Base-by-base conservation (phyloP, 805 yeast species). In the Lachancea nothofagi region DNA sequence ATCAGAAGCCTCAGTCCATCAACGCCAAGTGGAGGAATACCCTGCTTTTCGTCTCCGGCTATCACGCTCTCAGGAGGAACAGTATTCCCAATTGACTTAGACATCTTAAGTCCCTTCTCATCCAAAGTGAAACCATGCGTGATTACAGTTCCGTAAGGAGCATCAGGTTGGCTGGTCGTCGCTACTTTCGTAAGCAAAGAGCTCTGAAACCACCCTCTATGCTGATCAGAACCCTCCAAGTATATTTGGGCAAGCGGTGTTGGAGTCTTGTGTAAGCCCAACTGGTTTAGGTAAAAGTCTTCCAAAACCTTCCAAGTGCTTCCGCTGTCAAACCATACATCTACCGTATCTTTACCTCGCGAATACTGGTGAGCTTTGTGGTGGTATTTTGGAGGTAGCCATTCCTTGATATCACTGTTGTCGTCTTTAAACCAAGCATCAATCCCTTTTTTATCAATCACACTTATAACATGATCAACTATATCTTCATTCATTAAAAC, bases 271-370 rank as follows among this genome's bases (percentile, higher is more conserved):
- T 54, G 36, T 9, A 71, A 49, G 1, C 61, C 59, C 7, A 69
- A 54, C 24, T 63, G 61, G 2, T 65, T 45, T 3, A 50, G 45
- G 24, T 70, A 64, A 36, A 71, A 68, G 2, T 61, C 56, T 25
- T 38, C 46, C n/a, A 57, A 41, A 2, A 50, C 57, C 29, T 64
- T 66, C 97, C 98, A 93, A 24, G 93, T 80, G 0, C 95, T 77
- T 0, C 99, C 99, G 28, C 95, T 83, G 61, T 93, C 99, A 65
- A 93, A 90, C 99, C 99, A 93, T 14, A 93, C 98, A 63, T 93
- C 99, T 88, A 93, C 83, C 0, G 98, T 93, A 51, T 93, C 98
- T 31, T 69, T 74, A 1, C 96, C 90, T 52, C 85, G 82, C 18
- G 55, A 53, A 46, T 70, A 83, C 2, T 66, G 50, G 2, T 51